Conservation (phyloP, 2,329 filamentous ascomycete species). For the Tolypocladium ovalisporum region DNA sequence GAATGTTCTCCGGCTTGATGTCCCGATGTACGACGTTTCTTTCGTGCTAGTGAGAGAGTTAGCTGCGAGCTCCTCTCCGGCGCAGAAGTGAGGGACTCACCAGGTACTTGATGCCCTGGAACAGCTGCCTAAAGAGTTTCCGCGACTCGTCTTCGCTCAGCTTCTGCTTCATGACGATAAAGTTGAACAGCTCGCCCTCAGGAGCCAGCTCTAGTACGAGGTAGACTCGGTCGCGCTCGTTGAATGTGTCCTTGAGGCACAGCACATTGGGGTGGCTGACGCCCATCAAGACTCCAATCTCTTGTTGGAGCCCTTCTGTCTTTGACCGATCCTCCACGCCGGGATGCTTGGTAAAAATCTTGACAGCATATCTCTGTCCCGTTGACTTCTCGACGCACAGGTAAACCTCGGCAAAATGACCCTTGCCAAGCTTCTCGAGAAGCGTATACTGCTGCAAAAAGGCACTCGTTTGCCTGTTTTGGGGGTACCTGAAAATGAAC, state of each 20-base stretch:
- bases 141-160: constrained; percentile 74
- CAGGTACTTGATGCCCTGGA: constrained; percentile 89
- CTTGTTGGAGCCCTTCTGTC: constrained; percentile 79
- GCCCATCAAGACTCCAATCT: constrained; percentile 94
- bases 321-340: constrained; percentile 77
- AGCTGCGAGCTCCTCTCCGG: not conserved
- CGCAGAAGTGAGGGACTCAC: constrained; percentile 40
- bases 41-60: constrained; percentile 56
- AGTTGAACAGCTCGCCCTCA: constrained; percentile 93
- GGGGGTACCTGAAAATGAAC: constrained; percentile 87
- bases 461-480: constrained; percentile 57
- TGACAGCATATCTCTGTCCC: constrained; percentile 79
- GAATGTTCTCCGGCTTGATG: constrained; percentile 95
- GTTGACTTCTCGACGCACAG: constrained; percentile 78
- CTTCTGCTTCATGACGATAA: constrained; percentile 84
- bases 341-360: constrained; percentile 80
- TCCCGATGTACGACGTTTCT: constrained; percentile 95
- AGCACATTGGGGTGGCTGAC: constrained; percentile 90
- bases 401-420: constrained; percentile 91
- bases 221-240: constrained; percentile 83
- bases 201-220: constrained; percentile 82
- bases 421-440: constrained; percentile 79
- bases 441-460: constrained; percentile 84
- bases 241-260: constrained; percentile 90
- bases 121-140: constrained; percentile 81